Base-by-base conservation (phyloP, 805 yeast genomes). In the Wickerhamiella alocasiicola region DNA sequence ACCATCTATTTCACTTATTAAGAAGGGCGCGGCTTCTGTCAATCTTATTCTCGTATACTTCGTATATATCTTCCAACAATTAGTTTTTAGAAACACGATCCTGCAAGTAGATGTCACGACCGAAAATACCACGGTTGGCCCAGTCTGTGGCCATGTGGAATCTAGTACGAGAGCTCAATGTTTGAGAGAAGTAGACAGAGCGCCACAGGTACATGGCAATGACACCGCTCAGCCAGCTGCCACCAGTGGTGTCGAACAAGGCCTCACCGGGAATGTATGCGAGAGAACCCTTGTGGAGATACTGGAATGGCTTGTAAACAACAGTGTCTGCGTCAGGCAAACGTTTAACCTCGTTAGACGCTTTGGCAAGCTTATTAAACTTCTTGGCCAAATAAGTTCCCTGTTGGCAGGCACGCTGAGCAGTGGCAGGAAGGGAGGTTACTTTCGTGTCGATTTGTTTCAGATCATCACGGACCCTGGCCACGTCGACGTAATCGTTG, bases 201-300 rank as follows among this genome's bases (percentile, higher is more conserved):
- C 83, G 70, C 83, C 83, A 76, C 41, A 76, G 58, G 54, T 77
- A 77, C 76, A 77, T 72, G n/a, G 81, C 81, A 30, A 75, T 56
- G 38, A 76, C 55, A 2, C 81, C 83, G 44, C 81, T 80, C 45
- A 75, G 72, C 45, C 73, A 68, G 24, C 76, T 65, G 50, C 71
- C 71, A 15, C 72, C 72, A 25, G 76, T 74, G n/a, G 73, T 68
- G 54, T 76, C 83, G 54, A 76, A 76, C 20, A 76, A 81, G 2
- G 83, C 83, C 37, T 77, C 74, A 54, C 76, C 76, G 46, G 82
- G 80, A 44, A 77, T 67, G 47, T 77, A 77, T 3, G 82, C 82
- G 48, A 77, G 60, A 6, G 78, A 73, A 6, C 83, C 83, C 49
- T 76, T 59, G 54, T 77, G 81, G 36, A 65, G 68, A 59, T 76